phyloP scores from a whole-genome alignment of 257 asterid species.

The Plantago elongata region DNA sequence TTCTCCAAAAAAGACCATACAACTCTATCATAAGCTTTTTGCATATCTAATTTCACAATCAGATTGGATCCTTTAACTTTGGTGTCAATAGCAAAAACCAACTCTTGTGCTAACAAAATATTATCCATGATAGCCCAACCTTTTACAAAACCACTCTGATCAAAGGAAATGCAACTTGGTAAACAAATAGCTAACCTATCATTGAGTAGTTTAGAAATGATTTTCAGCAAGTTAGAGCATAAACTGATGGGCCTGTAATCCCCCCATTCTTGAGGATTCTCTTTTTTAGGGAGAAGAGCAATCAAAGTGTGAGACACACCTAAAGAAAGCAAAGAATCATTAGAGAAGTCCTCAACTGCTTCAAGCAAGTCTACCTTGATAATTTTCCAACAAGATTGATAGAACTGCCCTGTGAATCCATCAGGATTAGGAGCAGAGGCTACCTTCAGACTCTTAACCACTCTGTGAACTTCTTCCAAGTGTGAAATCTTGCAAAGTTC shows the following conservation, averaged over 20 bases:
- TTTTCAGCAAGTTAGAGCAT: background rate
- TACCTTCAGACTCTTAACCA: background rate
- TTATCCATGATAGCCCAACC: background rate
- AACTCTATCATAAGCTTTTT: conserved; percentile 6
- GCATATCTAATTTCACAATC: no score
- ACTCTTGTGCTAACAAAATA: no score
- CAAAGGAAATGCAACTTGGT: background rate
- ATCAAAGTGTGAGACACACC: background rate
- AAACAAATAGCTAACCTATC: background rate
- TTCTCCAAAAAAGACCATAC: background rate
- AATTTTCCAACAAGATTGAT: background rate
- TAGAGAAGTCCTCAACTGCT: no score
- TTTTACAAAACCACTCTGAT: background rate
- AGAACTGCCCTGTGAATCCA: background rate
- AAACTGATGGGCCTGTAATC: background rate
- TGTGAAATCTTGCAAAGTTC: background rate
- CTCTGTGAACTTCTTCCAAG: background rate
- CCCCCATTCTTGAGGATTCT: background rate
- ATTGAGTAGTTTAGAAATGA: background rate
- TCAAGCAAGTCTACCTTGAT: no score
- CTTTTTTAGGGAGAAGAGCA: background rate
- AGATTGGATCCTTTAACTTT: no score
- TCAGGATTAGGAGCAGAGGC: background rate
- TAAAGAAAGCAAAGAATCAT: background rate
- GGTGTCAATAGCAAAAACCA: no score